Evolutionary conservation across 2,329 filamentous ascomycete species (phyloP).

Genomic region (Fusarium bactridioides): DNA sequence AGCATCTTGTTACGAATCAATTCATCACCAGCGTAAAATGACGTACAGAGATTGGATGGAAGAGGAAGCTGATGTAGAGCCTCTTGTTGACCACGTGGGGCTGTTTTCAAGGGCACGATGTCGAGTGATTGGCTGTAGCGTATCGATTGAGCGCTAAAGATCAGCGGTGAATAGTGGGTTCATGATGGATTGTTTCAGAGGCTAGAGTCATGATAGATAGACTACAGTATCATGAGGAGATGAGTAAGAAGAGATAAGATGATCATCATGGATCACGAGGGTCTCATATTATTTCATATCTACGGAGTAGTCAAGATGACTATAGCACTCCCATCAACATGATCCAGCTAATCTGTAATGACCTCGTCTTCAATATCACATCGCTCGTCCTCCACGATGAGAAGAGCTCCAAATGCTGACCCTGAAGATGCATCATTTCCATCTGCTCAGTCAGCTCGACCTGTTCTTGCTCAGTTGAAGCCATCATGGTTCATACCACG

Average conservation of each 20-base stretch:
- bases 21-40: not conserved
- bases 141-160: conserved; percentile 7
- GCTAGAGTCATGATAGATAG: not conserved
- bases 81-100: conserved; percentile 31
- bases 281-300: not conserved
- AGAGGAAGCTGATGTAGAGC: conserved; percentile 4
- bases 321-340: not conserved
- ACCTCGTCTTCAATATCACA: conserved; percentile 22
- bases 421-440: conserved; percentile 24
- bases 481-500: not conserved
- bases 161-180: not conserved
- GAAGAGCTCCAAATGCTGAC: not conserved
- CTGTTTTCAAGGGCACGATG: conserved; percentile 25
- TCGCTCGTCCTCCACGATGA: conserved; percentile 27
- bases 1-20: conserved; percentile 5
- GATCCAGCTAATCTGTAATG: conserved; percentile 14
- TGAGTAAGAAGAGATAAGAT: not conserved
- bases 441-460: not conserved
- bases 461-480: not conserved
- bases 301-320: not conserved
- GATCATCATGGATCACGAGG: not conserved
- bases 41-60: conserved; percentile 4
- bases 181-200: not conserved
- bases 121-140: conserved; percentile 33
- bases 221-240: not conserved